Base-by-base conservation (phyloP, 2,329 filamentous ascomycete genomes). In the Penicillium digitatum region DNA sequence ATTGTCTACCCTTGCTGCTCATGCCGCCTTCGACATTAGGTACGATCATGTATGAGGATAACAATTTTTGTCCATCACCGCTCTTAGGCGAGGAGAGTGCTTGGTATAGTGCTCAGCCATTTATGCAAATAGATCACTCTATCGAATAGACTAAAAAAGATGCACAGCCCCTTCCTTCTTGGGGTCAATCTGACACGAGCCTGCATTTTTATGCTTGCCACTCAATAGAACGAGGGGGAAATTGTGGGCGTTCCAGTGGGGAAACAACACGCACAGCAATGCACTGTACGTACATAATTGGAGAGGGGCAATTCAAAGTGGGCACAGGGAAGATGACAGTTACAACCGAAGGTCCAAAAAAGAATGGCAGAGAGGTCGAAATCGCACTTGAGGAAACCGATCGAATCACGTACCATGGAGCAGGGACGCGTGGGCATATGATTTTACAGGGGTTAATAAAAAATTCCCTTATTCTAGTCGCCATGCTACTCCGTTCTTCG, bases 1-100 rank as follows among this genome's bases (percentile, higher is more conserved):
- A 31, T 52, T 11, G 10, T 34, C 29, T 44, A 40, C 55, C 61
- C 61, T 65, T 60, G 56, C 61, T 50, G 59, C 38, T 18, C 24
- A 44, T 29, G 8, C 34, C 8, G 12, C 14, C 24, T 50, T 57
- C 26, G 48, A 63, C 52, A 56, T 43, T 24, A 20, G 10, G 26
- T 8, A 6, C 4, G 50, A 45, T 45, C 43, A 62, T 59, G 50
- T 60, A 50, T 18, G 38, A 14, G n/a, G 2, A 14, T 37, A 35
- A n/a, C 48, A 59, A 63, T 59, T 61, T 62, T 58, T 53, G 54
- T 26, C 3, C 20, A 50, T 49, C 18, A 50, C 16, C 12, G 22
- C 29, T 35, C 9, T 35, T 20, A 11, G 12, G n/a, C 45, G 18
- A 29, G 31, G 14, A 44, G 32, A 18, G 29, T 32, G 27, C 12